Conservation (phyloP, 2,329 filamentous ascomycete species). For the Hymenoscyphus repandus region DNA sequence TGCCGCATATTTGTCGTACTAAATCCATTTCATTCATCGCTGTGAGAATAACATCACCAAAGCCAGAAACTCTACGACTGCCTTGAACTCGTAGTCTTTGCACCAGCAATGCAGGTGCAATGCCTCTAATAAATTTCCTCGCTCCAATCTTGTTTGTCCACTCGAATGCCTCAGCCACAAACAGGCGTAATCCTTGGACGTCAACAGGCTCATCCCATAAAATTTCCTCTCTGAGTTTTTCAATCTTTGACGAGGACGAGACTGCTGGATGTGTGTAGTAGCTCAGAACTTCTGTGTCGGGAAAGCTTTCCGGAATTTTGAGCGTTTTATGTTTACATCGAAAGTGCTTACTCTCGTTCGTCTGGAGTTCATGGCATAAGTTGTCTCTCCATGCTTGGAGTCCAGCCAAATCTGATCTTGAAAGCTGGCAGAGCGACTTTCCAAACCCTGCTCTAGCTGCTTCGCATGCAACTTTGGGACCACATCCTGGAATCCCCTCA, state of each 20-base stretch:
- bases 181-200: constrained; percentile 62
- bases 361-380: constrained; percentile 69
- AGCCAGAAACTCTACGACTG: constrained; percentile 33
- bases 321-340: constrained; percentile 68
- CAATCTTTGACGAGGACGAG: constrained; percentile 55
- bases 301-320: constrained; percentile 74
- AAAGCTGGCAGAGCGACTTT: constrained; percentile 62
- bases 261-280: constrained; percentile 88
- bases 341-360: constrained; percentile 81
- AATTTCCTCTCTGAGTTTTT: constrained; percentile 47
- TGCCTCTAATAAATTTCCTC: constrained; percentile 74
- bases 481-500: constrained; percentile 81
- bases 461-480: constrained; percentile 82
- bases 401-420: constrained; percentile 51
- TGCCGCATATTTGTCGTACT: constrained; percentile 62
- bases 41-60: constrained; percentile 32
- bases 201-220: constrained; percentile 62
- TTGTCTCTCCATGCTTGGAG: constrained; percentile 66
- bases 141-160: constrained; percentile 78
- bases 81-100: constrained; percentile 47
- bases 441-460: constrained; percentile 88
- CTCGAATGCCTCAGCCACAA: constrained; percentile 75
- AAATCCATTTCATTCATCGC: constrained; percentile 46
- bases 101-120: constrained; percentile 71
- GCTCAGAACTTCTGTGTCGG: constrained; percentile 69